These are phyloP conservation scores for Santalum album DNA, from an alignment of 164 flowering plant genomes.

Conservation along the genomic window DNA sequence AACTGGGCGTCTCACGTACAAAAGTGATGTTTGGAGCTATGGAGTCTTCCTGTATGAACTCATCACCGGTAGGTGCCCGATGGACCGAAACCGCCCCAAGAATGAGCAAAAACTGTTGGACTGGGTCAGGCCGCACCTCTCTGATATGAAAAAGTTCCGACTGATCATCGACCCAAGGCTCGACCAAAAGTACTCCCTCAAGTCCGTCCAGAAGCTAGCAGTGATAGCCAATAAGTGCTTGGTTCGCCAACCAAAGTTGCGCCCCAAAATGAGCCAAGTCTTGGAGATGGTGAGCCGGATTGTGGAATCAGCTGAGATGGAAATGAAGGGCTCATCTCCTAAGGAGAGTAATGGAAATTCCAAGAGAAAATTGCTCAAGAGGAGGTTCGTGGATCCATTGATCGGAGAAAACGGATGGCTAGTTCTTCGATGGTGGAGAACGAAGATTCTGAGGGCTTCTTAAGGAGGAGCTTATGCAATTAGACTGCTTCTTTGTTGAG, in stretches of 20 bases:
- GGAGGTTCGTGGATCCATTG: constrained; percentile 26
- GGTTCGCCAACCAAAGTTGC: constrained; percentile 39
- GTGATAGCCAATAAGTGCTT: constrained; percentile 73
- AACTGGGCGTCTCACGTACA: constrained; percentile 75
- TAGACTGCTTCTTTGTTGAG: no score
- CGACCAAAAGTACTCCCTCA: constrained; percentile 40
- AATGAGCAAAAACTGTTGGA: constrained; percentile 74
- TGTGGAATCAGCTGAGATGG: constrained; percentile 26
- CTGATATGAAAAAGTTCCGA: constrained; percentile 51
- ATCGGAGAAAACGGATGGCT: constrained; percentile 25
- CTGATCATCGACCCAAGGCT: constrained; percentile 73
- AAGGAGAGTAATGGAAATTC: constrained; percentile 12
- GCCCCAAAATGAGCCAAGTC: constrained; percentile 86
- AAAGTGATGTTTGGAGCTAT: constrained; percentile 87
- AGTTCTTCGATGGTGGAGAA: constrained; percentile 24
- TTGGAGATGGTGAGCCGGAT: constrained; percentile 52
- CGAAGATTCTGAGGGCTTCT: constrained; percentile 21
- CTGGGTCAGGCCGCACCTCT: constrained; percentile 68
- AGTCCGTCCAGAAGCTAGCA: constrained; percentile 64
- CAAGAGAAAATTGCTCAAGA: constrained; percentile 19
- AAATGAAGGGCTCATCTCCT: constrained; percentile 15
- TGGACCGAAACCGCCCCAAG: constrained; percentile 71
- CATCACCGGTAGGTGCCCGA: constrained; percentile 75
- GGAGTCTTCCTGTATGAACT: constrained; percentile 91
- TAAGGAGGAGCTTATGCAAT: constrained; percentile 5